Evolutionary conservation across 2,329 filamentous ascomycete genomes (phyloP).

Genomic region (Cladosporium sp.): DNA sequence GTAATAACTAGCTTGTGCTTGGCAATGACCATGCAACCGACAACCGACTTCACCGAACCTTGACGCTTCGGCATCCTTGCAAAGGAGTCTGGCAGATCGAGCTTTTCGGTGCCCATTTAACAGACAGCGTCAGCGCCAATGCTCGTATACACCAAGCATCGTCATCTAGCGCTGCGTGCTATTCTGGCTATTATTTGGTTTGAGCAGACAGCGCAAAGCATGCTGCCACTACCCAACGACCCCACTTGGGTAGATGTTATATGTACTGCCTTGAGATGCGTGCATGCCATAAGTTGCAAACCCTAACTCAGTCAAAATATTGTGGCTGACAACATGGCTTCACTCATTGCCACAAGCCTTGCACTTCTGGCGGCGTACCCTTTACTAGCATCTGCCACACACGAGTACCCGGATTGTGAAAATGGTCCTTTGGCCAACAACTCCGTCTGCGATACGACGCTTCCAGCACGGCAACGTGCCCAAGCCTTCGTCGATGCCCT

Average conservation of each 20-base stretch:
- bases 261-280: neutral
- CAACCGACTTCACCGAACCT: neutral
- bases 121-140: slow-evolving; percentile 1
- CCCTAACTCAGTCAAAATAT: neutral
- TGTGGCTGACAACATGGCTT: neutral
- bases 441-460: slow-evolving; percentile 51
- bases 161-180: neutral
- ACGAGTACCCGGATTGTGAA: slow-evolving; percentile 46
- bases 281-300: neutral
- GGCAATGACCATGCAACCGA: neutral
- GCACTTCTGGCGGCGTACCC: neutral
- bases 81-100: neutral
- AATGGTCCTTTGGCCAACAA: slow-evolving; percentile 51
- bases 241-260: neutral
- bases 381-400: neutral
- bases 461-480: slow-evolving; percentile 35
- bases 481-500: slow-evolving; percentile 52
- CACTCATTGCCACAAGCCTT: neutral
- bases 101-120: neutral
- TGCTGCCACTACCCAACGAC: neutral
- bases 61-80: neutral
- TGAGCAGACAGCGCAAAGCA: neutral
- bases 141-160: neutral
- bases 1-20: neutral
- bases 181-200: slow-evolving; percentile 5